Base-by-base conservation (phyloP, 2,329 filamentous ascomycete genomes). In the Colletotrichum sp. region DNA sequence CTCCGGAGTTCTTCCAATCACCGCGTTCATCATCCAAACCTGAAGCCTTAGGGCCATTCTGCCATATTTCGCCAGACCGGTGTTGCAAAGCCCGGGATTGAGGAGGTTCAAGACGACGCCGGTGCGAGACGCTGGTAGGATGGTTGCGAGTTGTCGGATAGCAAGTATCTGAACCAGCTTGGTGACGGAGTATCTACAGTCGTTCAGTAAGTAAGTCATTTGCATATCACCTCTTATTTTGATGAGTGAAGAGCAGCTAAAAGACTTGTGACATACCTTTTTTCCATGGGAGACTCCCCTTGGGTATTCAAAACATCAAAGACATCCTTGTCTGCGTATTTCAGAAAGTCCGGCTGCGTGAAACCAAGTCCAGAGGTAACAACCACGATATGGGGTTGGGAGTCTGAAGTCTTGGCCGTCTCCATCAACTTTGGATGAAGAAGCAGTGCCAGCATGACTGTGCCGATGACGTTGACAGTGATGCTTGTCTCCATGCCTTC, bases 401-500 rank as follows among this genome's bases (percentile, higher is more conserved):
- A 13, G 44, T 13, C 44, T 21, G 44, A 52, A 52, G 6, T 52
- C 44, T 52, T 52, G 10, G 44, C 12, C n/a, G 44, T 52, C 12
- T 52, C 10, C 44, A 52, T 52, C 44, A 52, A 13, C n/a, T 52
- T 52, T 6, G 44, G 44, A 7, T 52, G 39, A 52, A 52, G 44
- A 7, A 52, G 44, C 44, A 52, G 10, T 13, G 44, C n/a, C 10
- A 52, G 44, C 44, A 52, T 52, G 6, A 80, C 78, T 0, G 81
- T 81, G 1, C 78, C 75, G 1, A 82, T 55, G 5, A 82, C 76
- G 9, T 82, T 82, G 26, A 82, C 24, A 0, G 84, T 88, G 75
- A 92, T 80, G 1, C 85, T 88, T 28, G 79, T 83, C 79, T 92
- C 91, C 49, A 89, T 86, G 4, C 85, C 88, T 67, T 89, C 88